These are phyloP conservation scores for Colletotrichum zoysiae DNA, from an alignment of 2,329 filamentous ascomycete species.

Conservation along the genomic window DNA sequence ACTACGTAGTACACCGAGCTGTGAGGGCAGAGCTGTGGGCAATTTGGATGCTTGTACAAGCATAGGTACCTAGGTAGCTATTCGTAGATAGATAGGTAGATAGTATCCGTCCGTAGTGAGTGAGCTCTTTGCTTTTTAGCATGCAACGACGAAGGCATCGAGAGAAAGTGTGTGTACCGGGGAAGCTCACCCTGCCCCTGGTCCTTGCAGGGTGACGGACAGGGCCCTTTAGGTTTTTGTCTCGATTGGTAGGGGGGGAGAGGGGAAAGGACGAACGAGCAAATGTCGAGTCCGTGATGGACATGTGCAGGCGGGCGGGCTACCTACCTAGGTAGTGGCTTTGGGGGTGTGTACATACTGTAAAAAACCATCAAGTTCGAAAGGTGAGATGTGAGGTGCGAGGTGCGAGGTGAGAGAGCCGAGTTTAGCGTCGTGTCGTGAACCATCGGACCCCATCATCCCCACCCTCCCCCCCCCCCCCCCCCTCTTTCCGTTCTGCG, in stretches of 20 bases:
- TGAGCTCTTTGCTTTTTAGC: constrained; percentile 14
- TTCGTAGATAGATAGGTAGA: too few species aligned
- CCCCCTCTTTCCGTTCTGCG: constrained; percentile 26
- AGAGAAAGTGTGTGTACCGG: constrained; percentile 36
- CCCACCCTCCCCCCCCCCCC: constrained; percentile 21
- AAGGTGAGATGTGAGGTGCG: constrained; percentile 3
- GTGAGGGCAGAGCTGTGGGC: not conserved
- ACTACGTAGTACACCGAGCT: not conserved
- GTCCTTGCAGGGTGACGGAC: constrained; percentile 33
- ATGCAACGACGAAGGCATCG: constrained; percentile 20
- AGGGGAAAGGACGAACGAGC: not conserved
- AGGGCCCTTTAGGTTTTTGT: constrained; percentile 25
- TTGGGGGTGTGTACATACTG: constrained; percentile 7
- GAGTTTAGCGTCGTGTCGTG: constrained; percentile 31
- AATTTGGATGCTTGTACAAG: constrained; percentile 6
- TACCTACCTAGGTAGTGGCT: too few species aligned
- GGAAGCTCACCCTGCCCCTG: constrained; percentile 39
- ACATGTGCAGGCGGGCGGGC: constrained; percentile 13
- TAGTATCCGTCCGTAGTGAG: not conserved
- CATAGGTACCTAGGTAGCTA: too few species aligned
- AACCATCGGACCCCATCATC: not conserved
- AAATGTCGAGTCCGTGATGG: constrained; percentile 21
- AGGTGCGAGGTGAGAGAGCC: constrained; percentile 28
- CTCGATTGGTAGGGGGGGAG: constrained; percentile 17
- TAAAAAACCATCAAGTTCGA: not conserved